A percentile compares a stretch with the other conserved stretches of the same genome.
Evolutionary conservation across 2,329 filamentous ascomycete genomes (phyloP).

Genomic region (Apiospora malaysiana): DNA sequence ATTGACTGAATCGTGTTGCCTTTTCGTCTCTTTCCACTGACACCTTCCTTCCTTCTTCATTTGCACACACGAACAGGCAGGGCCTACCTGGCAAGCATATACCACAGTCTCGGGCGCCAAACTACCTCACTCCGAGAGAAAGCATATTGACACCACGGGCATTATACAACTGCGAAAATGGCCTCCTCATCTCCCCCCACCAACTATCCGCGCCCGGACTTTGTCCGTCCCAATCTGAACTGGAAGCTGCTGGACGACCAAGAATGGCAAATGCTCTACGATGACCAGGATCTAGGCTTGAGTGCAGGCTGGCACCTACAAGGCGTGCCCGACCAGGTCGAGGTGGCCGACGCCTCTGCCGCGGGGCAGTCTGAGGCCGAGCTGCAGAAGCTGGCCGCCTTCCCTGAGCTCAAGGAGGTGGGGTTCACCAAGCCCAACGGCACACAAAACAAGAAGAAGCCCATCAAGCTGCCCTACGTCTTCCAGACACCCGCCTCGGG

Average conservation of each 20-base stretch:
- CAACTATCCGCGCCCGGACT: conserved; percentile 69
- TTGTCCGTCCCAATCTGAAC: conserved; percentile 57
- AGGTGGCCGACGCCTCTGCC: conserved; percentile 32
- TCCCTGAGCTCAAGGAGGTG: conserved; percentile 54
- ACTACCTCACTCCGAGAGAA: background rate
- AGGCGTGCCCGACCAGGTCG: conserved; percentile 53
- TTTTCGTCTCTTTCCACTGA: background rate
- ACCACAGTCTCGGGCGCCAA: background rate
- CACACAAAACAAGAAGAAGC: conserved; percentile 50
- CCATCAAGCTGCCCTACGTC: conserved; percentile 68
- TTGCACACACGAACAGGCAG: background rate
- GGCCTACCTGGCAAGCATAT: background rate
- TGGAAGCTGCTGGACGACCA: conserved; percentile 67
- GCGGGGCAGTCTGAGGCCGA: conserved; percentile 42
- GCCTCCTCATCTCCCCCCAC: conserved; percentile 39
- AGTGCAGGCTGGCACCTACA: conserved; percentile 57
- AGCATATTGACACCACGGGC: background rate
- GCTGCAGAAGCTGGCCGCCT: conserved; percentile 54
- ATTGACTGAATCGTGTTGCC: background rate
- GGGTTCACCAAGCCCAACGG: conserved; percentile 45
- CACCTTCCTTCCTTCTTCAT: no score
- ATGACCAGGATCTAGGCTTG: conserved; percentile 66
- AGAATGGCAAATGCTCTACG: conserved; percentile 68
- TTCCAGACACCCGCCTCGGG: conserved; percentile 70
- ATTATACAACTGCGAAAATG: background rate